Percentiles rank a stretch among this genome's conserved stretches.
Conservation (phyloP, 345 rosid species). For the Acer saccharum region DNA sequence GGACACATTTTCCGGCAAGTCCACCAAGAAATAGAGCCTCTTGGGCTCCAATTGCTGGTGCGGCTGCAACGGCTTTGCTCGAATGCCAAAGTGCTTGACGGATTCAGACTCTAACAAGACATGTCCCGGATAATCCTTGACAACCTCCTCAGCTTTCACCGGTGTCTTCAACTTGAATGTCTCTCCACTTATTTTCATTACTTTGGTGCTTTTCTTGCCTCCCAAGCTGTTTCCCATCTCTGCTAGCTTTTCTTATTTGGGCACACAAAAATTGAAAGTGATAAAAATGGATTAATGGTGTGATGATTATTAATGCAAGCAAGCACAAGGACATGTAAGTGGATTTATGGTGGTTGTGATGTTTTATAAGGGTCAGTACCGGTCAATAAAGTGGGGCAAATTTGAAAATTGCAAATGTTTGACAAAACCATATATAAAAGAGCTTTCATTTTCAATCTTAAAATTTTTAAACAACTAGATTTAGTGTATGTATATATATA, state of each 20-base stretch:
- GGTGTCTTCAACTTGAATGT: slow-evolving; percentile 80
- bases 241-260: no score
- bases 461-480: background rate
- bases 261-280: background rate
- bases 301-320: slow-evolving; percentile 8
- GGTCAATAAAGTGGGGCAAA: slow-evolving; percentile 55
- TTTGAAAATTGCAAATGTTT: slow-evolving; percentile 29
- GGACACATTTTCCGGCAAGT: slow-evolving; percentile 43
- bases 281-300: slow-evolving; percentile 18
- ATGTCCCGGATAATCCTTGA: slow-evolving; percentile 64
- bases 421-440: slow-evolving; percentile 1
- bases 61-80: slow-evolving; percentile 70
- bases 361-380: background rate
- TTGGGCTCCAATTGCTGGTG: slow-evolving; percentile 63
- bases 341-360: slow-evolving; percentile 5
- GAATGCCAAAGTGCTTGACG: slow-evolving; percentile 67
- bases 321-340: background rate
- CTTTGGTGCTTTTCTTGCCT: slow-evolving; percentile 54
- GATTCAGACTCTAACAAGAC: slow-evolving; percentile 82
- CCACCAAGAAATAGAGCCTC: slow-evolving; percentile 86
- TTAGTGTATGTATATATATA: no score
- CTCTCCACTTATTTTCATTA: slow-evolving; percentile 92
- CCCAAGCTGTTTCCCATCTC: slow-evolving; percentile 37
- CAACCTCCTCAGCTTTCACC: slow-evolving; percentile 70
- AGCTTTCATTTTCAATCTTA: slow-evolving; percentile 28